These are phyloP conservation scores for Naganishia sp. DNA, from an alignment of 1,284 basidiomycete species.

Conservation along the genomic window DNA sequence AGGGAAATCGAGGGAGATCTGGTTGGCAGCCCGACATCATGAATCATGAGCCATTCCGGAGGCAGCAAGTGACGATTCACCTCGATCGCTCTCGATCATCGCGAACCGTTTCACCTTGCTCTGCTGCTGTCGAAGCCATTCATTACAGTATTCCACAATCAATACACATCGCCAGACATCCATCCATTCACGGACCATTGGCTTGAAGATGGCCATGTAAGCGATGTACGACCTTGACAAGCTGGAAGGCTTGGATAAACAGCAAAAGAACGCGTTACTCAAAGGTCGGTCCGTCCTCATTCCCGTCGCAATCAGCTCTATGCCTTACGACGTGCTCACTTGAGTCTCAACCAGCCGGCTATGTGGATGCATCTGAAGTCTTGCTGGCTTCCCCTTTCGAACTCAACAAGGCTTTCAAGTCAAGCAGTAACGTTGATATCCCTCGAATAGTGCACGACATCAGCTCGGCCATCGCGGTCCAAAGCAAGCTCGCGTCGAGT, in stretches of 20 bases:
- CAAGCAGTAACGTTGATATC: constrained; percentile 19
- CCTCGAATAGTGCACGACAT: constrained; percentile 12
- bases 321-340: neutral
- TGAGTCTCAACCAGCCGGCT: constrained; percentile 37
- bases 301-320: neutral
- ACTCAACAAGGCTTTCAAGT: constrained; percentile 43
- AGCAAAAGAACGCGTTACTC: constrained; percentile 27
- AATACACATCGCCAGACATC: neutral
- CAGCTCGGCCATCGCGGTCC: neutral
- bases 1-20: too few relatives aligned
- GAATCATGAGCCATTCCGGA: neutral
- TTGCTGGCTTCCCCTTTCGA: constrained; percentile 45
- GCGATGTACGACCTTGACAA: constrained; percentile 28
- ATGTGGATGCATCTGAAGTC: constrained; percentile 46
- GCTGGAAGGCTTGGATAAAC: constrained; percentile 30
- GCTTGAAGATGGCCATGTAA: constrained; percentile 19
- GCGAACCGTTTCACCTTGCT: neutral
- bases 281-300: constrained; percentile 17
- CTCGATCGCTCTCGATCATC: constrained; percentile 1
- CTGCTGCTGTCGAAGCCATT: neutral
- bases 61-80: neutral
- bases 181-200: neutral
- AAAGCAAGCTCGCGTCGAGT: constrained; percentile 24
- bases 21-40: too few relatives aligned
- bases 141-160: neutral